These are phyloP conservation scores for Brasilioporus rufonigricans DNA, from an alignment of 768 basidiomycete species.

Conservation along the genomic window DNA sequence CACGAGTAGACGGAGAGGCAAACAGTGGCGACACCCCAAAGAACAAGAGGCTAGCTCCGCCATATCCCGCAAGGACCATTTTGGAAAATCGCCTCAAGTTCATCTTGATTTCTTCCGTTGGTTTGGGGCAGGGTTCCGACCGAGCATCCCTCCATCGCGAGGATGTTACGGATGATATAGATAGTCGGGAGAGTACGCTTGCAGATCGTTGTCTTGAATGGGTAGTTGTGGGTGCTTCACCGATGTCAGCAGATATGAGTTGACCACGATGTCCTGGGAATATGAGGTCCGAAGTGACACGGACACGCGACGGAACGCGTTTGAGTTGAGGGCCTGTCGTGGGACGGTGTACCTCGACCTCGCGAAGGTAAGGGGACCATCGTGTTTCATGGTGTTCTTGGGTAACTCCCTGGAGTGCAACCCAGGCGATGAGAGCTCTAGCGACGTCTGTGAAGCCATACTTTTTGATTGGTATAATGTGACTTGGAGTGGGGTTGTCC, in stretches of 20 bases:
- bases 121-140: slow-evolving; percentile 25
- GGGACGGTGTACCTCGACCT: slow-evolving; percentile 61
- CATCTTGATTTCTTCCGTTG: slow-evolving; percentile 54
- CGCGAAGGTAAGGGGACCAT: slow-evolving; percentile 65
- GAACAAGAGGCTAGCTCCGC: slow-evolving; percentile 77
- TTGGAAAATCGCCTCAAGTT: slow-evolving; percentile 79
- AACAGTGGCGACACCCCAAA: slow-evolving; percentile 59
- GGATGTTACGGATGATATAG: slow-evolving; percentile 29
- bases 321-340: slow-evolving; percentile 31
- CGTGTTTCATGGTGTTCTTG: slow-evolving; percentile 74
- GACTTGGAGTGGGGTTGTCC: slow-evolving; percentile 51
- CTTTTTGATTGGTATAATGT: slow-evolving; percentile 54
- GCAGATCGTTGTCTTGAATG: slow-evolving; percentile 33
- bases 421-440: slow-evolving; percentile 75
- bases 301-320: slow-evolving; percentile 51
- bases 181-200: slow-evolving; percentile 25
- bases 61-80: slow-evolving; percentile 82
- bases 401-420: slow-evolving; percentile 76
- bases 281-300: slow-evolving; percentile 71
- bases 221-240: slow-evolving; percentile 44
- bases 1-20: slow-evolving; percentile 24
- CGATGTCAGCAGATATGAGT: slow-evolving; percentile 79
- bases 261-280: slow-evolving; percentile 67
- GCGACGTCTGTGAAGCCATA: slow-evolving; percentile 66
- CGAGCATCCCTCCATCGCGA: slow-evolving; percentile 21